These are phyloP conservation scores for Alternaria sp. DNA, from an alignment of 2,329 filamentous ascomycete species.

Conservation along the genomic window DNA sequence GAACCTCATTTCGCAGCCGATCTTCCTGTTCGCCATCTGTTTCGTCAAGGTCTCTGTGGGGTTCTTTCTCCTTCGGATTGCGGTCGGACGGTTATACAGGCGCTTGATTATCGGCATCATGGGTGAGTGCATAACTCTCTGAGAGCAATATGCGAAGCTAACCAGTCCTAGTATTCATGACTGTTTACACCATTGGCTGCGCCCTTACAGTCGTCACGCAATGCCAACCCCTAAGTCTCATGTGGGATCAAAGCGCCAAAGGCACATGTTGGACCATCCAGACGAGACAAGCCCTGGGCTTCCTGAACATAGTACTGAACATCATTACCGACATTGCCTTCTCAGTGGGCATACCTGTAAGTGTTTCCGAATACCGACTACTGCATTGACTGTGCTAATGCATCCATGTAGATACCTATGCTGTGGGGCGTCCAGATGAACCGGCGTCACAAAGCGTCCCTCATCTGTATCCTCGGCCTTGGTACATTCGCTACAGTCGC, in stretches of 20 bases:
- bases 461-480: conserved; percentile 52
- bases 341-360: conserved; percentile 47
- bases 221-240: conserved; percentile 54
- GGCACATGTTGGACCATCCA: conserved; percentile 54
- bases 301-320: conserved; percentile 53
- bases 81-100: conserved; percentile 49
- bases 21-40: conserved; percentile 55
- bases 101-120: conserved; percentile 53
- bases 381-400: background rate
- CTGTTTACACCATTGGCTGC: conserved; percentile 53
- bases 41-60: conserved; percentile 58
- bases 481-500: conserved; percentile 55
- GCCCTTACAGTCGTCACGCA: conserved; percentile 58
- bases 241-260: conserved; percentile 53
- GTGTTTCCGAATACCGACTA: background rate
- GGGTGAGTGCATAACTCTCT: conserved; percentile 36
- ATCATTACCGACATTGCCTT: conserved; percentile 53
- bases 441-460: conserved; percentile 48
- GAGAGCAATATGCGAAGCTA: background rate
- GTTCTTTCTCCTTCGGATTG: conserved; percentile 57
- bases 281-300: conserved; percentile 47
- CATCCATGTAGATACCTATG: conserved; percentile 30
- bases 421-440: conserved; percentile 47
- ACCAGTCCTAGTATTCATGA: conserved; percentile 49
- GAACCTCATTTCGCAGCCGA: conserved; percentile 56